Conservation (phyloP, 2,329 filamentous ascomycete species). For the Aspergillus costaricaensis region DNA sequence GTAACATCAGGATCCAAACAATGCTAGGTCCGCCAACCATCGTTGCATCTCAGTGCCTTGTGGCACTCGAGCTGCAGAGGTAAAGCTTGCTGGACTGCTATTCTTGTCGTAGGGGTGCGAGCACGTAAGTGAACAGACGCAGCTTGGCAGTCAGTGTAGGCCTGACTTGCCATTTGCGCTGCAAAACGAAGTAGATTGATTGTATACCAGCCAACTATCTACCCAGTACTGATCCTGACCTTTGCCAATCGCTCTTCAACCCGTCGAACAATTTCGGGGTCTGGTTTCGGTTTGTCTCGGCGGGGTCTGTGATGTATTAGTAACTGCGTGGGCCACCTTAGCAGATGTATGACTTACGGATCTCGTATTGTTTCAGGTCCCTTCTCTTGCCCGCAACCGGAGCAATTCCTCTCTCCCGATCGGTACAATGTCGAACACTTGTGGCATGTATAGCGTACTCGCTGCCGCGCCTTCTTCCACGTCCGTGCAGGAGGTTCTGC, state of each 20-base stretch:
- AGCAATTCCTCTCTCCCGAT: constrained; percentile 36
- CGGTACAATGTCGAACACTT: constrained; percentile 39
- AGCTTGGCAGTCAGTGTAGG: neutral
- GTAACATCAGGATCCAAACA: neutral
- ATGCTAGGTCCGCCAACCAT: neutral
- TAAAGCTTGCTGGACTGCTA: neutral
- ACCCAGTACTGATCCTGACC: constrained; percentile 19
- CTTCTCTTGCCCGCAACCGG: constrained; percentile 44
- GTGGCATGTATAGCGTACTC: constrained; percentile 47
- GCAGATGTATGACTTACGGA: constrained; percentile 36
- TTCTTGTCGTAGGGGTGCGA: neutral
- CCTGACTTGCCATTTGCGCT: neutral
- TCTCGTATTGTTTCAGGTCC: constrained; percentile 45
- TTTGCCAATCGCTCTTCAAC: constrained; percentile 43
- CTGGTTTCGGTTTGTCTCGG: constrained; percentile 41
- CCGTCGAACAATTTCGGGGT: constrained; percentile 40
- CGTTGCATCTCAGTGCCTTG: neutral
- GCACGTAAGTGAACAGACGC: neutral
- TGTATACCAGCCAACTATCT: neutral
- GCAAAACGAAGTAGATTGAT: neutral
- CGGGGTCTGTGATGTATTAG: constrained; percentile 38
- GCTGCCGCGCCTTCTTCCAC: constrained; percentile 39
- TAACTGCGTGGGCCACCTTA: neutral
- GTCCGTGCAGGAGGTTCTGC: constrained; percentile 37
- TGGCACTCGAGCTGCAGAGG: neutral